Percentiles rank a stretch among this genome's conserved stretches.
Conservation (phyloP, 192 early-diverging fungal genomes). For the Coemansia sp. region DNA sequence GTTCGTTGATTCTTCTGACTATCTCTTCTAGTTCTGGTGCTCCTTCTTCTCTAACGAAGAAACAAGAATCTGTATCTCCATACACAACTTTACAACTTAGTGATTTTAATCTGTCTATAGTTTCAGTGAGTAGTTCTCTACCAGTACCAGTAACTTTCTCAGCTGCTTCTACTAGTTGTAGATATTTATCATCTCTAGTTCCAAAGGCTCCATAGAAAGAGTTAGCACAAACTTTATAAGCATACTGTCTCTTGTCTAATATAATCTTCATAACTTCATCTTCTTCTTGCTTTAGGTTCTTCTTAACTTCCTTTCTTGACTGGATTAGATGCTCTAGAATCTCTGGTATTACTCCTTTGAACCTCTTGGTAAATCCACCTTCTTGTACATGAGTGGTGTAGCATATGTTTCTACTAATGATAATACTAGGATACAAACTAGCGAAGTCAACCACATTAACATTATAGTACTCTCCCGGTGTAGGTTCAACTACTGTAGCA, state of each 20-base stretch:
- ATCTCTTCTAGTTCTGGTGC: conserved; percentile 7
- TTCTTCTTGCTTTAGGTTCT: conserved; percentile 1
- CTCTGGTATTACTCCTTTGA: conserved; percentile 14
- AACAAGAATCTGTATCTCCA: conserved; percentile 33
- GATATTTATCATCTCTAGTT: conserved; percentile 10
- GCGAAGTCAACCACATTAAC: conserved; percentile 23
- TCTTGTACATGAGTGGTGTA: conserved; percentile 18
- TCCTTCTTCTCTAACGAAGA: conserved; percentile 11
- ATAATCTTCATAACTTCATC: conserved; percentile 12
- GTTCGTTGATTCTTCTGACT: conserved; percentile 11
- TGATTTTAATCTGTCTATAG: conserved; percentile 9
- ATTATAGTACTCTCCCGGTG: conserved; percentile 16
- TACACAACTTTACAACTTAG: conserved; percentile 22
- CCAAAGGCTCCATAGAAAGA: conserved; percentile 36
- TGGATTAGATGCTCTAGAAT: conserved; percentile 10
- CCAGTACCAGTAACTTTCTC: conserved; percentile 13
- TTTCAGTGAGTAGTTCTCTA: conserved; percentile 12
- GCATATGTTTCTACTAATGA: conserved; percentile 30
- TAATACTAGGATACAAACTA: conserved; percentile 30
- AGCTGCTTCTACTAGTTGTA: conserved; percentile 17
- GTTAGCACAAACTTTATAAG: conserved; percentile 24
- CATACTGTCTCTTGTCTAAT: conserved; percentile 24
- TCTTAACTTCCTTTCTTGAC: conserved; percentile 10
- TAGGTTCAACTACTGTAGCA: conserved; percentile 23
- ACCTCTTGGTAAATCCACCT: background rate